These are phyloP conservation scores for Tuber calosporum DNA, from an alignment of 495 filamentous ascomycete genomes.

Conservation along the genomic window DNA sequence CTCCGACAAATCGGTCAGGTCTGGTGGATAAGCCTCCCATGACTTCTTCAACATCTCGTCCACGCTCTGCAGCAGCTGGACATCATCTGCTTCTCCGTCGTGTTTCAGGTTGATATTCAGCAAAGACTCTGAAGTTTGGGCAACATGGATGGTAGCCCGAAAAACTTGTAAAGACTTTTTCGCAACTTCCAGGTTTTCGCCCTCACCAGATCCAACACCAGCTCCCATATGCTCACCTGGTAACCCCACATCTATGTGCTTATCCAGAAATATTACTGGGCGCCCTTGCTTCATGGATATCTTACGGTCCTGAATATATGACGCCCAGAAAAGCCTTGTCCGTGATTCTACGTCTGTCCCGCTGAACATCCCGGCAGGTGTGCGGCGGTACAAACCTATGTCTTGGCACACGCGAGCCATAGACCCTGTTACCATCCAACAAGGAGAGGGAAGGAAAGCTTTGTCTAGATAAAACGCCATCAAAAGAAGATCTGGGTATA, in stretches of 20 bases:
- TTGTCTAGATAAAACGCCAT: slow-evolving; percentile 41
- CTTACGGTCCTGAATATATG: slow-evolving; percentile 41
- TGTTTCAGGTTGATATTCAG: slow-evolving; percentile 26
- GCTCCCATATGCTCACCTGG: slow-evolving; percentile 16
- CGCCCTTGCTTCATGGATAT: slow-evolving; percentile 35
- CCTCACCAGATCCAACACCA: slow-evolving; percentile 3
- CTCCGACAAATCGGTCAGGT: slow-evolving; percentile 36
- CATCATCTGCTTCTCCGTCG: slow-evolving; percentile 34
- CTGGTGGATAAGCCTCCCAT: slow-evolving; percentile 38
- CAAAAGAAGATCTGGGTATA: slow-evolving; percentile 33
- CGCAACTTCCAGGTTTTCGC: slow-evolving; percentile 4
- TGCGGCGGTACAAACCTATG: slow-evolving; percentile 34
- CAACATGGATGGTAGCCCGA: slow-evolving; percentile 36
- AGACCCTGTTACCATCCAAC: slow-evolving; percentile 40
- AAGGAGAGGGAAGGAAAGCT: slow-evolving; percentile 40
- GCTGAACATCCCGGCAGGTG: slow-evolving; percentile 27
- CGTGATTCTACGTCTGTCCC: slow-evolving; percentile 33
- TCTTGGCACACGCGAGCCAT: slow-evolving; percentile 41
- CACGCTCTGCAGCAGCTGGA: slow-evolving; percentile 28
- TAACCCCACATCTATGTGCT: slow-evolving; percentile 36
- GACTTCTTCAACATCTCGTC: slow-evolving; percentile 39
- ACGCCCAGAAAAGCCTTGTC: slow-evolving; percentile 40
- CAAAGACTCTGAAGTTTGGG: slow-evolving; percentile 23
- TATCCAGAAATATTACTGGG: slow-evolving; percentile 33
- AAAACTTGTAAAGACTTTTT: slow-evolving; percentile 26